Evolutionary conservation across 2,329 filamentous ascomycete species (phyloP), one percentile per base, ranked within the genome.

Genomic region (Neopestalotiopsis clavispora): DNA sequence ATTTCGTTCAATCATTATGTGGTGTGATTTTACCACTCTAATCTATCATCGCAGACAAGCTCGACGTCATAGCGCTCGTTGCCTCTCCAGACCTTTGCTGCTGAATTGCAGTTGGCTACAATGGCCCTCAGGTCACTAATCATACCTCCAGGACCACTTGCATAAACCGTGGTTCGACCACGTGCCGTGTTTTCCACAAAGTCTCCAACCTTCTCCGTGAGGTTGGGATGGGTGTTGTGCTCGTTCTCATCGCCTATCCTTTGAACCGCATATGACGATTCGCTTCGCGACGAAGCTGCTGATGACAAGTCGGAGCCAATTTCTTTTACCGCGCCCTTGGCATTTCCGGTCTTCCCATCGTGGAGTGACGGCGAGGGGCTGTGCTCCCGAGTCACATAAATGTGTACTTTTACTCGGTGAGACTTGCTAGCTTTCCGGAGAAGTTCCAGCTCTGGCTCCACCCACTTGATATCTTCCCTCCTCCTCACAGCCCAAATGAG

Each of bases 401-500:
- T 82, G 17, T 83, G 83, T 57, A 92, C 81, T 12, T 80, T 81
- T 64, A 92, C 80, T 4, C 82, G 77, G 64, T 82, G 79, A 0
- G 73, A 71, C 2, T 77, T 74, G 3, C 80, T 80, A 1, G 80
- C 77, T 7, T 80, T 79, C 4, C 79, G 79, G 10, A 92, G 78
- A 6, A 82, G 71, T 2, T 84, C 80, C 12, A 92, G 78, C 75
- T 93, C 91, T 5, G 80, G 74, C 32, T 80, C 78, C 10, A 92
- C 80, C 90, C 91, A 93, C 23, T 83, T 80, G 17, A 88, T 77
- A 70, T 92, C 87, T 6, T 78, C 75, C 6, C 80, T 80, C 56
- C 86, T 84, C 14, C 89, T 84, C 49, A 92, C 82, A 1, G 87
- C 86, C 91, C 91, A 93, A 68, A 92, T 80, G n/a, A 93, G 85